These are phyloP conservation scores for Ceratobasidium sp. DNA, from an alignment of 1,284 basidiomycete genomes.

Conservation along the genomic window DNA sequence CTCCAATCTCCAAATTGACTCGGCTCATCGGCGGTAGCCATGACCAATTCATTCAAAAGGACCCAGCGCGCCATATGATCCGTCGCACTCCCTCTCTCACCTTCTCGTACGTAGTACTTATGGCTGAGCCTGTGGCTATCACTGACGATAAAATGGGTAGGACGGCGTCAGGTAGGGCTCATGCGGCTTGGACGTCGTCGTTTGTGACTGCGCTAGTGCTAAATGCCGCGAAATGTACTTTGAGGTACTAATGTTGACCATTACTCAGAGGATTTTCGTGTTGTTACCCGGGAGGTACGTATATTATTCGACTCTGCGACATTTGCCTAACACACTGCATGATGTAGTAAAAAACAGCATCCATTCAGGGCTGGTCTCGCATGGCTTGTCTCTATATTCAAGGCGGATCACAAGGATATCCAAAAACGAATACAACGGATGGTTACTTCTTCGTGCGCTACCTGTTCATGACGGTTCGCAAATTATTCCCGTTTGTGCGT, in stretches of 20 bases:
- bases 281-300: constrained; percentile 68
- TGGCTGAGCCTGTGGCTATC: background rate
- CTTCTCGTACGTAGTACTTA: constrained; percentile 14
- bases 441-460: constrained; percentile 82
- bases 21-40: too few species aligned
- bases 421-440: constrained; percentile 71
- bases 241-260: constrained; percentile 66
- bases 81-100: background rate
- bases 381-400: constrained; percentile 72
- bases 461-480: constrained; percentile 72
- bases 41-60: too few species aligned
- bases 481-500: constrained; percentile 74
- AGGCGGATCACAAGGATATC: constrained; percentile 62
- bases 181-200: constrained; percentile 60
- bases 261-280: constrained; percentile 75
- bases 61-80: too few species aligned
- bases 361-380: constrained; percentile 64
- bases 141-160: background rate
- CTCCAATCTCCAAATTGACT: too few species aligned
- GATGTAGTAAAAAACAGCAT: constrained; percentile 67
- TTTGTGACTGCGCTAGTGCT: constrained; percentile 84
- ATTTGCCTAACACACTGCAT: constrained; percentile 7
- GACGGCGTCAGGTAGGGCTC: background rate
- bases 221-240: constrained; percentile 69
- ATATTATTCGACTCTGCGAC: constrained; percentile 49